Evolutionary conservation across 1,284 basidiomycete genomes (phyloP).

Genomic region (Chalciporus piperatoides): DNA sequence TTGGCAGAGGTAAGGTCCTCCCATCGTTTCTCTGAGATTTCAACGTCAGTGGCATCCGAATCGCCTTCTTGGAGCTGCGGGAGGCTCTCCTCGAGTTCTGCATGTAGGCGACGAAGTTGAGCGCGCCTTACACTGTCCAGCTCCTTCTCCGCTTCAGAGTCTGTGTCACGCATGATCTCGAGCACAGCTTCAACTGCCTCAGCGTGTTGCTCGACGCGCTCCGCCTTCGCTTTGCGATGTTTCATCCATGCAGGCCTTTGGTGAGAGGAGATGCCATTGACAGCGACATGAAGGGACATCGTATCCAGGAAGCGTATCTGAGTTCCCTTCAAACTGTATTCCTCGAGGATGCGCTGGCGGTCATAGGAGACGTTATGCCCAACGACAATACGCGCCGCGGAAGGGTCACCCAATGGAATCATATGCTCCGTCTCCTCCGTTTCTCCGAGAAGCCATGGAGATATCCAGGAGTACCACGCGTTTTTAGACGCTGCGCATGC

Average conservation of each 20-base stretch:
- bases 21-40: slow-evolving; percentile 65
- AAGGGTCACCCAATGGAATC: slow-evolving; percentile 65
- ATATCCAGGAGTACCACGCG: slow-evolving; percentile 96
- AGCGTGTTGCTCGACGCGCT: slow-evolving; percentile 46
- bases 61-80: slow-evolving; percentile 40
- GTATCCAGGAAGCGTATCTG: slow-evolving; percentile 90
- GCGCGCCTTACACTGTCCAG: slow-evolving; percentile 35
- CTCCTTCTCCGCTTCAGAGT: slow-evolving; percentile 45
- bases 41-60: slow-evolving; percentile 38
- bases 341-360: slow-evolving; percentile 78
- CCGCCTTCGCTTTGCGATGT: slow-evolving; percentile 65
- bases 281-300: slow-evolving; percentile 92
- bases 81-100: slow-evolving; percentile 44
- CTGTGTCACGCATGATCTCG: slow-evolving; percentile 46
- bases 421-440: slow-evolving; percentile 65
- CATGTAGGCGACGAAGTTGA: slow-evolving; percentile 42
- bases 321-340: slow-evolving; percentile 74
- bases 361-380: slow-evolving; percentile 98
- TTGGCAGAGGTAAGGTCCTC: slow-evolving; percentile 92
- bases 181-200: slow-evolving; percentile 58
- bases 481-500: slow-evolving; percentile 82
- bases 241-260: slow-evolving; percentile 93
- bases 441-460: slow-evolving; percentile 84
- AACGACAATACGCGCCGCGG: slow-evolving; percentile 65
- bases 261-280: slow-evolving; percentile 92